Percentiles rank a stretch among this genome's conserved stretches.
These are phyloP conservation scores for Globisporangium parvum DNA, from an alignment of 352 stramenopile genomes.

Conservation along the genomic window DNA sequence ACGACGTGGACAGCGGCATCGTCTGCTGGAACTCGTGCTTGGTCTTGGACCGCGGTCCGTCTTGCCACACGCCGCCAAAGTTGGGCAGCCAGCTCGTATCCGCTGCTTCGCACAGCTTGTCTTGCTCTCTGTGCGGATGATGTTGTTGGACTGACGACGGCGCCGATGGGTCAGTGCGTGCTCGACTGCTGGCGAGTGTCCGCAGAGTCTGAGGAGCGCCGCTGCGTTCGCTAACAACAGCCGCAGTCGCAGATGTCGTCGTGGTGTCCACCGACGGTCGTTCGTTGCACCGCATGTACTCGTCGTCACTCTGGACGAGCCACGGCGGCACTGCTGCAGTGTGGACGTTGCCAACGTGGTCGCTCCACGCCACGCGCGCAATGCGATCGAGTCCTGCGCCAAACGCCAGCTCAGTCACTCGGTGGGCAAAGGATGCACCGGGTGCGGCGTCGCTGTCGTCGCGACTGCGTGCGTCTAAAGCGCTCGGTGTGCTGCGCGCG, in stretches of 20 bases:
- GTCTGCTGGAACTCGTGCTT: constrained; percentile 36
- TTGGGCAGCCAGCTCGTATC: constrained; percentile 59
- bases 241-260: not conserved
- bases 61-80: constrained; percentile 75
- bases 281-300: constrained; percentile 58
- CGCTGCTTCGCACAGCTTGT: not conserved
- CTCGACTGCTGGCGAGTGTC: too few species aligned
- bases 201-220: too few species aligned
- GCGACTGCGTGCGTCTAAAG: not conserved
- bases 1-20: constrained; percentile 9
- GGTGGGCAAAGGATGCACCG: constrained; percentile 23
- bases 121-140: constrained; percentile 12
- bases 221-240: not conserved
- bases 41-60: constrained; percentile 51
- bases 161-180: too few species aligned
- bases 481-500: constrained; percentile 1
- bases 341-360: constrained; percentile 54
- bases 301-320: constrained; percentile 65
- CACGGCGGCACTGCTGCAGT: constrained; percentile 58
- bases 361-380: constrained; percentile 28
- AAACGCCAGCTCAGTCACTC: constrained; percentile 39
- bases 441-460: not conserved
- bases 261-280: constrained; percentile 8
- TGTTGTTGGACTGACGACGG: not conserved
- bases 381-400: constrained; percentile 42